These are phyloP conservation scores for Zygoascus bituminiphila DNA, from an alignment of 805 yeast species.

Conservation along the genomic window DNA sequence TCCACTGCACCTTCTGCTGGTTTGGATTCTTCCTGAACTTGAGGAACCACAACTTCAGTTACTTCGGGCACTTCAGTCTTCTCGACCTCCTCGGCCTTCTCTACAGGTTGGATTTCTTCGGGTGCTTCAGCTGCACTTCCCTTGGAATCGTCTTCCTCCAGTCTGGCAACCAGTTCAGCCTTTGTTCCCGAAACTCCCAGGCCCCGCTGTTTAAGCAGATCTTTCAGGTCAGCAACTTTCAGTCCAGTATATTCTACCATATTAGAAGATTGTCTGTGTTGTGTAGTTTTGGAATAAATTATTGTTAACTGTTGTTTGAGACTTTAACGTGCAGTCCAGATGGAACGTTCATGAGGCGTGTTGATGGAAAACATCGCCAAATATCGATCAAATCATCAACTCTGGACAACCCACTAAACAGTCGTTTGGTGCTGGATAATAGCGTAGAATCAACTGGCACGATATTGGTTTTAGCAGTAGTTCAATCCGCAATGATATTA, in stretches of 20 bases:
- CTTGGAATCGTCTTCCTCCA: conserved; percentile 47
- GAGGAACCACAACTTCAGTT: conserved; percentile 15
- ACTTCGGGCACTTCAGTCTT: background rate
- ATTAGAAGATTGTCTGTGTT: background rate
- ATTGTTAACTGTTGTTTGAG: background rate
- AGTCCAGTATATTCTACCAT: conserved; percentile 18
- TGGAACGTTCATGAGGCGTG: no score
- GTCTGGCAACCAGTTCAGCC: conserved; percentile 60
- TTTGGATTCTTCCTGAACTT: conserved; percentile 10
- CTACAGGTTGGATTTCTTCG: conserved; percentile 1
- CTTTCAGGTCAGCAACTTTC: conserved; percentile 75
- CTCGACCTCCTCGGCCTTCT: conserved; percentile 1
- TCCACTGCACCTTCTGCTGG: conserved; percentile 17
- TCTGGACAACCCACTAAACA: no score
- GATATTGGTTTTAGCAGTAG: no score
- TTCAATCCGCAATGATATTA: no score
- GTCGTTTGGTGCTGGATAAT: no score
- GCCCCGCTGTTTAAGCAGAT: conserved; percentile 56
- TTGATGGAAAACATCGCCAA: no score
- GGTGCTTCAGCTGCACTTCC: conserved; percentile 3
- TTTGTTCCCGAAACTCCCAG: conserved; percentile 72
- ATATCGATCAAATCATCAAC: no score
- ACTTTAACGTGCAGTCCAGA: no score
- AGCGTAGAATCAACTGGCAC: no score
- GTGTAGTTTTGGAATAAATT: background rate